These are phyloP conservation scores for Tephrocybe rancida DNA, from an alignment of 768 basidiomycete genomes.

Conservation along the genomic window DNA sequence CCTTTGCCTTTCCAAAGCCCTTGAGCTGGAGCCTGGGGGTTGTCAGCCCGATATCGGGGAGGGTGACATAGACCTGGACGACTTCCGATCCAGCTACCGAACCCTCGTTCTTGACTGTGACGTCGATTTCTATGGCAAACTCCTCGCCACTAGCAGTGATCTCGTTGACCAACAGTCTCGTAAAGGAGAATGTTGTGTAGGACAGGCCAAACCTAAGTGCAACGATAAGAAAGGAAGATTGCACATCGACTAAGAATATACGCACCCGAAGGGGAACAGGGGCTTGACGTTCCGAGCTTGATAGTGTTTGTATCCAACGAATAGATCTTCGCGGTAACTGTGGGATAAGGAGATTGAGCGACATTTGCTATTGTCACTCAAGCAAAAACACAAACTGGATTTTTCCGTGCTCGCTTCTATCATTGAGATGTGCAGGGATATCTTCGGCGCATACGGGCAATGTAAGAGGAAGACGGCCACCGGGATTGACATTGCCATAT, in stretches of 20 bases:
- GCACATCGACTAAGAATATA: neutral
- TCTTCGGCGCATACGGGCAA: conserved; percentile 64
- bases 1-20: conserved; percentile 61
- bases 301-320: conserved; percentile 74
- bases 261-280: conserved; percentile 69
- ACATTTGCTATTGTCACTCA: neutral
- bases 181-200: conserved; percentile 69
- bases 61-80: conserved; percentile 64
- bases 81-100: conserved; percentile 57
- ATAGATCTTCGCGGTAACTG: conserved; percentile 61
- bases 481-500: conserved; percentile 63
- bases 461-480: conserved; percentile 60
- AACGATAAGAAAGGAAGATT: neutral
- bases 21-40: conserved; percentile 66
- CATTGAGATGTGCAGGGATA: conserved; percentile 61
- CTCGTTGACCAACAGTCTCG: conserved; percentile 42
- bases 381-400: conserved; percentile 36
- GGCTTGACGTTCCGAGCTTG: conserved; percentile 53
- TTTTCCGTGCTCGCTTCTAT: conserved; percentile 58
- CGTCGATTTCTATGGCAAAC: conserved; percentile 39
- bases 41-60: conserved; percentile 50
- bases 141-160: conserved; percentile 23
- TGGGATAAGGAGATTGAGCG: neutral
- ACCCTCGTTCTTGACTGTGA: conserved; percentile 61
- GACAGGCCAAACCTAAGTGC: conserved; percentile 66